Percentiles rank a stretch among this genome's conserved stretches.
Conservation (phyloP, 2,329 filamentous ascomycete genomes). For the Akanthomyces lecanii region DNA sequence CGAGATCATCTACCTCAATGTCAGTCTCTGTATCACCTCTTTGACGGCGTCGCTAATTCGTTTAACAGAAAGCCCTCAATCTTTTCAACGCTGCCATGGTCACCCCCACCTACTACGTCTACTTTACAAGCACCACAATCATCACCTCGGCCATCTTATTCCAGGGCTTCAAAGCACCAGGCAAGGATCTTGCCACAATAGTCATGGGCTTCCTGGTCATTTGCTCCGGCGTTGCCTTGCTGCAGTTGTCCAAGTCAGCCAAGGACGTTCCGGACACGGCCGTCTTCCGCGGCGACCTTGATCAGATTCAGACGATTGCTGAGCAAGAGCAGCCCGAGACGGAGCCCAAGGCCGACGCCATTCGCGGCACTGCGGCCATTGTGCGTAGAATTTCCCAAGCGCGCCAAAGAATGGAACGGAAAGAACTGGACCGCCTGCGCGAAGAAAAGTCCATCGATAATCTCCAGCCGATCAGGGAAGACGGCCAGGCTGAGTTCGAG, state of each 20-base stretch:
- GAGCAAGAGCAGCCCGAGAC: constrained; percentile 95
- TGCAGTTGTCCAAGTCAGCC: constrained; percentile 96
- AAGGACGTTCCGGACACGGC: constrained; percentile 95
- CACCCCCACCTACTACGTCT: constrained; percentile 97
- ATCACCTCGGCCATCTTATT: constrained; percentile 91
- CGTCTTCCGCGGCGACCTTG: constrained; percentile 86
- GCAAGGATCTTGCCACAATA: constrained; percentile 76
- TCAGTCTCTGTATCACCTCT: constrained; percentile 46
- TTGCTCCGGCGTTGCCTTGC: constrained; percentile 82
- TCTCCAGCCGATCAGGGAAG: constrained; percentile 72
- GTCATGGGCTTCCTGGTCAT: constrained; percentile 93
- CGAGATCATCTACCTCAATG: constrained; percentile 94
- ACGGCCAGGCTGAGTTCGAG: constrained; percentile 66
- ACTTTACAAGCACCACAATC: constrained; percentile 94
- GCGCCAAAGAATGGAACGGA: constrained; percentile 71
- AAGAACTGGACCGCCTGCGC: constrained; percentile 73
- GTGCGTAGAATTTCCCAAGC: constrained; percentile 74
- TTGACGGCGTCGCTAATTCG: constrained; percentile 30
- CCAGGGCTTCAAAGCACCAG: constrained; percentile 85
- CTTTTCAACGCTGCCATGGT: constrained; percentile 95
- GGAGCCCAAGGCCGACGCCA: constrained; percentile 93
- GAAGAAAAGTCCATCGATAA: constrained; percentile 70
- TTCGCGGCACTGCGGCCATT: constrained; percentile 85
- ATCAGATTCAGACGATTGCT: constrained; percentile 92
- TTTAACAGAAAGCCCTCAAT: constrained; percentile 86